Evolutionary conservation across 129 eudicot genomes (phyloP).

Genomic region (Escallonia herrerae): DNA sequence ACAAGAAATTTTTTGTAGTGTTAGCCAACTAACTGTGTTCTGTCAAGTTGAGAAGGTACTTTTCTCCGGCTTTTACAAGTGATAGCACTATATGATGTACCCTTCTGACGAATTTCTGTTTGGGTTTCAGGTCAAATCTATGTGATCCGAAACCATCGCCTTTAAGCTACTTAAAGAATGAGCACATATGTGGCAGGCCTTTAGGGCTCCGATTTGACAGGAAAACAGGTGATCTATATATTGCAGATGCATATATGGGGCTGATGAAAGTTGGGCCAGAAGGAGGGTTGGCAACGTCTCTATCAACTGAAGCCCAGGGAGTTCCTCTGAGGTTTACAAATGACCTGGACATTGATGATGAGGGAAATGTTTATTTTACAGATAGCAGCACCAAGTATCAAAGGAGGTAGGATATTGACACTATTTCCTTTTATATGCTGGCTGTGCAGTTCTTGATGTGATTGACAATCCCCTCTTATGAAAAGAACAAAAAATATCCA

Average conservation of each 20-base stretch:
- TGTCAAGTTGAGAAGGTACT: too few relatives aligned
- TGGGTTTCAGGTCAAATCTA: slow-evolving; percentile 55
- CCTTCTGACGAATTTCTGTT: slow-evolving; percentile 2
- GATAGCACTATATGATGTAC: neutral
- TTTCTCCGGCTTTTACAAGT: neutral
- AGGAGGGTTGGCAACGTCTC: slow-evolving; percentile 80
- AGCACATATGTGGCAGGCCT: slow-evolving; percentile 97
- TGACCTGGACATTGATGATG: slow-evolving; percentile 80
- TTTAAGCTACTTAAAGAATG: slow-evolving; percentile 56
- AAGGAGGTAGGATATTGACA: slow-evolving; percentile 48
- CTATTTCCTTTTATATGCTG: neutral
- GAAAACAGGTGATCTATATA: slow-evolving; percentile 76
- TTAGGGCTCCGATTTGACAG: slow-evolving; percentile 84
- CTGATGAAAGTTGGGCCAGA: slow-evolving; percentile 88
- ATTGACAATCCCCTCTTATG: neutral
- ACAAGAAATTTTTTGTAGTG: too few relatives aligned
- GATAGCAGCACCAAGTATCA: slow-evolving; percentile 84
- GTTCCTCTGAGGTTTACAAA: slow-evolving; percentile 74
- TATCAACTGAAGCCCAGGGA: slow-evolving; percentile 79
- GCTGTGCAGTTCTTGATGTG: neutral
- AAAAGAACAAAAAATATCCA: too few relatives aligned
- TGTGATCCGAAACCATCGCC: slow-evolving; percentile 77
- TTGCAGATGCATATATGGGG: slow-evolving; percentile 96
- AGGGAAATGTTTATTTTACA: slow-evolving; percentile 86
- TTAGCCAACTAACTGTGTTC: too few relatives aligned